Percentiles rank a stretch among this genome's conserved stretches.
Conservation (phyloP, 2,329 filamentous ascomycete genomes). For the Curvularia sp. region DNA sequence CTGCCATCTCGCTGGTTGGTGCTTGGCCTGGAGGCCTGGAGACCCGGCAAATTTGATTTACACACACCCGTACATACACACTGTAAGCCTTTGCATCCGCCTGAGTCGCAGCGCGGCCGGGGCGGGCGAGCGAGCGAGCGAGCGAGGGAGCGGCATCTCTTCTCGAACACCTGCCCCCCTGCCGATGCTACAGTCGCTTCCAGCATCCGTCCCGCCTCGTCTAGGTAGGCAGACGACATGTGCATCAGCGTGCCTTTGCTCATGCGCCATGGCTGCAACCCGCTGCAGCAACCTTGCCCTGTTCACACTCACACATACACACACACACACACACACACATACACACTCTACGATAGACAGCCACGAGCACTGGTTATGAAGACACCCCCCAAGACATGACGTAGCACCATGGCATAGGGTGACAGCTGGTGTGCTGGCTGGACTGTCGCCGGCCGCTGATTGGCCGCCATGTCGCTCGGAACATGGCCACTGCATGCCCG, state of each 20-base stretch:
- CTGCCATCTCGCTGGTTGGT: conserved; percentile 17
- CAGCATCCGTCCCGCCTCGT: conserved; percentile 8
- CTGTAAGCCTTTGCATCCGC: too few species aligned
- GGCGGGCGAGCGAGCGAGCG: too few species aligned
- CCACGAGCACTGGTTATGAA: not conserved
- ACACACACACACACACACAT: not conserved
- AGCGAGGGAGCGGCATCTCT: not conserved
- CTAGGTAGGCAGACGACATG: conserved; percentile 2
- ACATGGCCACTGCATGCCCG: conserved; percentile 17
- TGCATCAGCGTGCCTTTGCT: conserved; percentile 6
- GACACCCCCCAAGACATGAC: not conserved
- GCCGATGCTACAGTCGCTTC: conserved; percentile 6
- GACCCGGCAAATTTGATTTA: too few species aligned
- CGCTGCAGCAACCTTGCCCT: conserved; percentile 5
- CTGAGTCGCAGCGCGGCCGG: too few species aligned
- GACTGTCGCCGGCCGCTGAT: conserved; percentile 12
- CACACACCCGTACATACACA: conserved; percentile 18
- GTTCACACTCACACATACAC: not conserved
- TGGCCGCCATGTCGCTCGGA: conserved; percentile 14
- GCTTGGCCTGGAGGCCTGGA: too few species aligned
- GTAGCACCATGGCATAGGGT: conserved; percentile 1
- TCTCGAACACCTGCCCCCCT: conserved; percentile 10
- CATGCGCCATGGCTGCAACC: conserved; percentile 12
- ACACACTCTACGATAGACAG: not conserved
- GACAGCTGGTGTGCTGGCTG: conserved; percentile 7